Evolutionary conservation across 2,329 filamentous ascomycete genomes (phyloP).

Genomic region (Keithomyces neogunnii): DNA sequence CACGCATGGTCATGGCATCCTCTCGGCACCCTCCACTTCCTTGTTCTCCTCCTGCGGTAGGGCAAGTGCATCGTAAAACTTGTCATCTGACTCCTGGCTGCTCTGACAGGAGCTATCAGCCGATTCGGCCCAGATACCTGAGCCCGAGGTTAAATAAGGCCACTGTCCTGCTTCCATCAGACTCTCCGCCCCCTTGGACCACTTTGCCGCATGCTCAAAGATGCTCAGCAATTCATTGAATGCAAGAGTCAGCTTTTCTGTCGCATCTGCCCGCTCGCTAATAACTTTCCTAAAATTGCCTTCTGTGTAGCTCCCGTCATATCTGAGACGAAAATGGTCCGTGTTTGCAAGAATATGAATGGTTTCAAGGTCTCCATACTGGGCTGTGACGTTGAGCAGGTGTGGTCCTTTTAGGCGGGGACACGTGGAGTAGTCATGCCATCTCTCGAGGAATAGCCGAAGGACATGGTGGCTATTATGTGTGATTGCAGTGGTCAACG

Average conservation of each 20-base stretch:
- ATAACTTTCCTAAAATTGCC: conserved; percentile 5
- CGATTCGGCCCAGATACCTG: not conserved
- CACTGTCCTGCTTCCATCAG: conserved; percentile 4
- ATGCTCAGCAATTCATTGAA: conserved; percentile 5
- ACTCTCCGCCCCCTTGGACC: not conserved
- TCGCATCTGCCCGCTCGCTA: not conserved
- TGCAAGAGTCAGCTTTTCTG: conserved; percentile 1
- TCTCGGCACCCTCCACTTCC: not conserved
- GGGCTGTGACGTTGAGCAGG: conserved; percentile 18
- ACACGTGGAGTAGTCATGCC: conserved; percentile 24
- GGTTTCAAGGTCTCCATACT: conserved; percentile 21
- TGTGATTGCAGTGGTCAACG: conserved; percentile 23
- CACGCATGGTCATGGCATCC: conserved; percentile 4
- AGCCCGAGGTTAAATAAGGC: not conserved
- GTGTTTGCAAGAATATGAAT: conserved; percentile 16
- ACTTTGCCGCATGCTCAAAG: not conserved
- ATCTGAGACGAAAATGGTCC: conserved; percentile 17
- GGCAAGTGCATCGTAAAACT: not conserved
- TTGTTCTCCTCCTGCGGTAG: not conserved
- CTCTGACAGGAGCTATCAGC: not conserved
- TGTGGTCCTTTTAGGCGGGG: conserved; percentile 22
- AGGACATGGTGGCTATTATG: conserved; percentile 26
- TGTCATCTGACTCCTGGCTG: not conserved
- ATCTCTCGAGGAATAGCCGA: conserved; percentile 23
- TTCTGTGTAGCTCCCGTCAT: conserved; percentile 16